phyloP scores from a whole-genome alignment of 2,329 filamentous ascomycete species.

The Penicillium brasilianum region DNA sequence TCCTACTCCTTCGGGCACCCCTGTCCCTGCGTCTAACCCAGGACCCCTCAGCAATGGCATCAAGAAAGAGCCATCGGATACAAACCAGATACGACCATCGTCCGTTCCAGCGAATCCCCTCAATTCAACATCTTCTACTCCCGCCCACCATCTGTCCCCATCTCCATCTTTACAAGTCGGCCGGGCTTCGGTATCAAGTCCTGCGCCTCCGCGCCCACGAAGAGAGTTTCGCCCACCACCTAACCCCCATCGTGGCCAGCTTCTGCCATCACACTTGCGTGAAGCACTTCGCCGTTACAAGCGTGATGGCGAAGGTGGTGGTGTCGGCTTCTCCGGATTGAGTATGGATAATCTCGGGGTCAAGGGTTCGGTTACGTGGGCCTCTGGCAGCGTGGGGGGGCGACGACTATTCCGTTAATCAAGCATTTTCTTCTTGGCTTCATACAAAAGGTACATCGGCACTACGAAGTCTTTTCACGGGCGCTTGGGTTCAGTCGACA shows the following conservation, averaged over 20 bases:
- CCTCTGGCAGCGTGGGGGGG: conserved; percentile 47
- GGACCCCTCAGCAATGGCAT: conserved; percentile 24
- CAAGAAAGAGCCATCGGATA: conserved; percentile 34
- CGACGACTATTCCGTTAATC: conserved; percentile 51
- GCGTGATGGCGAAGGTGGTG: conserved; percentile 54
- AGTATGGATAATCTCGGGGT: conserved; percentile 53
- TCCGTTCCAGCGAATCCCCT: conserved; percentile 18
- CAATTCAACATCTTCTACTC: conserved; percentile 17
- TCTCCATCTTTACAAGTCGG: conserved; percentile 15
- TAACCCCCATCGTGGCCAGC: conserved; percentile 54
- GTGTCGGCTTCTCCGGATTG: conserved; percentile 54
- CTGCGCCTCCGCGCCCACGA: conserved; percentile 29
- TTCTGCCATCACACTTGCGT: conserved; percentile 56
- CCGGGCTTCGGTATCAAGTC: conserved; percentile 12
- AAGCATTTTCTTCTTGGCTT: not conserved
- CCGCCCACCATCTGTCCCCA: conserved; percentile 11
- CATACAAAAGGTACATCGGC: conserved; percentile 13
- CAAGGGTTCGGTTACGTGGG: conserved; percentile 51
- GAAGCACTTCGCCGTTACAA: conserved; percentile 56
- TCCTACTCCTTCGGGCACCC: conserved; percentile 23
- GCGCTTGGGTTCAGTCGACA: not conserved
- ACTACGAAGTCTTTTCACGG: not conserved
- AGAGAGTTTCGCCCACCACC: conserved; percentile 45
- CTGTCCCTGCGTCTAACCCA: conserved; percentile 9
- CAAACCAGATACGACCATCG: conserved; percentile 20